Evolutionary conservation across 306 rosid species (phyloP).

Genomic region (Aeschynomene evenia): DNA sequence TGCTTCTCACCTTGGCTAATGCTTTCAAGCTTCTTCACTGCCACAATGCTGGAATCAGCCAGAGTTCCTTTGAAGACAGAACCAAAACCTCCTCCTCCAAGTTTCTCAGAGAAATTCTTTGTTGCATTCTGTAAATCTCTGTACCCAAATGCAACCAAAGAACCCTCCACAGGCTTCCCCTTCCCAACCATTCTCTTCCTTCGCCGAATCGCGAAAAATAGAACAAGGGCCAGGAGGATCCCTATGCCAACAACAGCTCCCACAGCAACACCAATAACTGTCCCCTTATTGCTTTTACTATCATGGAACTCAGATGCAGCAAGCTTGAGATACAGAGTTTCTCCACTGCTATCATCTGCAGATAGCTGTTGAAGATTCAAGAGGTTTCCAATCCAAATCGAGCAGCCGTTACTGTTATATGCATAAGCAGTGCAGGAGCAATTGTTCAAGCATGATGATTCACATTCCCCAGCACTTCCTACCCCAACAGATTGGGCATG

Average conservation of each 20-base stretch:
- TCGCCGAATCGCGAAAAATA: slow-evolving; percentile 30
- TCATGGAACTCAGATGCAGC: slow-evolving; percentile 52
- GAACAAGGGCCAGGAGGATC: slow-evolving; percentile 28
- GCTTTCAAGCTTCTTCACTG: slow-evolving; percentile 80
- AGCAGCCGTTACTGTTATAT: slow-evolving; percentile 34
- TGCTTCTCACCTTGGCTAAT: slow-evolving; percentile 87
- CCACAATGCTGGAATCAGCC: slow-evolving; percentile 60
- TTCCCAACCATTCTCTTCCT: slow-evolving; percentile 31
- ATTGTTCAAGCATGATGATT: slow-evolving; percentile 32
- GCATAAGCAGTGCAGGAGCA: slow-evolving; percentile 55
- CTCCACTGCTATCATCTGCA: slow-evolving; percentile 39
- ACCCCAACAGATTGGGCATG: neutral
- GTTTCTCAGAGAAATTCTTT: slow-evolving; percentile 70
- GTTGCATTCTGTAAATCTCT: slow-evolving; percentile 53
- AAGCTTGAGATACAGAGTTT: slow-evolving; percentile 44
- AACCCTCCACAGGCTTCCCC: slow-evolving; percentile 42
- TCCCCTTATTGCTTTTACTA: slow-evolving; percentile 20
- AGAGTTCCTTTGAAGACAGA: slow-evolving; percentile 74
- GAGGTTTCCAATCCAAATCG: slow-evolving; percentile 43
- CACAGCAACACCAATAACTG: slow-evolving; percentile 33
- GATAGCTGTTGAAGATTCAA: slow-evolving; percentile 39
- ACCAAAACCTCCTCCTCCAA: slow-evolving; percentile 93
- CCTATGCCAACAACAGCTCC: slow-evolving; percentile 33
- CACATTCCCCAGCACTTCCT: slow-evolving; percentile 37
- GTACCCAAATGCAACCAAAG: slow-evolving; percentile 46